These are phyloP conservation scores for Yarrowia hollandica DNA, from an alignment of 805 yeast species.

Conservation along the genomic window DNA sequence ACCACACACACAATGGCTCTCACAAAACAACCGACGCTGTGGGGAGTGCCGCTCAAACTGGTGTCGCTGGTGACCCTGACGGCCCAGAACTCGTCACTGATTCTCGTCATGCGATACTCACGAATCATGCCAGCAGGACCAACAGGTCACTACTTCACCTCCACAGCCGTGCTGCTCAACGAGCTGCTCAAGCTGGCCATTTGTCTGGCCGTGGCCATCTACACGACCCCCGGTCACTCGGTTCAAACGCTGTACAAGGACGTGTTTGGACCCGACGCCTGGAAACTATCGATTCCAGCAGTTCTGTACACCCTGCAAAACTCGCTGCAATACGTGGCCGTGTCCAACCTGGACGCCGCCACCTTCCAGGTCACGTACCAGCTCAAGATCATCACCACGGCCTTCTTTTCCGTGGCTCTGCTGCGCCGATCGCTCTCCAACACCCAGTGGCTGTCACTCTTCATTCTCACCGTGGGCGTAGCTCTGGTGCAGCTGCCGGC, in stretches of 20 bases:
- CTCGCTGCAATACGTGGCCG: slow-evolving; percentile 46
- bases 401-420: slow-evolving; percentile 45
- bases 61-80: slow-evolving; percentile 44
- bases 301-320: slow-evolving; percentile 46
- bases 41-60: slow-evolving; percentile 41
- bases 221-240: slow-evolving; percentile 35
- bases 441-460: slow-evolving; percentile 44
- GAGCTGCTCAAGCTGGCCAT: slow-evolving; percentile 43
- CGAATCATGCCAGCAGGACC: slow-evolving; percentile 44
- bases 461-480: slow-evolving; percentile 44
- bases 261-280: slow-evolving; percentile 43
- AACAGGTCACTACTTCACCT: slow-evolving; percentile 41
- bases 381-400: slow-evolving; percentile 47
- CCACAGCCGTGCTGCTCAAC: slow-evolving; percentile 46
- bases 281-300: slow-evolving; percentile 48
- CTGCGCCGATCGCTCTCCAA: slow-evolving; percentile 41
- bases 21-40: slow-evolving; percentile 29
- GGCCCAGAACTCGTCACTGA: slow-evolving; percentile 45
- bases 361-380: slow-evolving; percentile 49
- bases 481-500: slow-evolving; percentile 46
- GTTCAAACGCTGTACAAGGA: slow-evolving; percentile 33
- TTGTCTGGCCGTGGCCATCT: slow-evolving; percentile 38
- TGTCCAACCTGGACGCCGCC: slow-evolving; percentile 46
- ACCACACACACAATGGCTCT: slow-evolving; percentile 1
- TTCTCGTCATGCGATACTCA: slow-evolving; percentile 47